phyloP scores from a whole-genome alignment of 2,329 filamentous ascomycete genomes.

The Pseudogymnoascus verrucosus region DNA sequence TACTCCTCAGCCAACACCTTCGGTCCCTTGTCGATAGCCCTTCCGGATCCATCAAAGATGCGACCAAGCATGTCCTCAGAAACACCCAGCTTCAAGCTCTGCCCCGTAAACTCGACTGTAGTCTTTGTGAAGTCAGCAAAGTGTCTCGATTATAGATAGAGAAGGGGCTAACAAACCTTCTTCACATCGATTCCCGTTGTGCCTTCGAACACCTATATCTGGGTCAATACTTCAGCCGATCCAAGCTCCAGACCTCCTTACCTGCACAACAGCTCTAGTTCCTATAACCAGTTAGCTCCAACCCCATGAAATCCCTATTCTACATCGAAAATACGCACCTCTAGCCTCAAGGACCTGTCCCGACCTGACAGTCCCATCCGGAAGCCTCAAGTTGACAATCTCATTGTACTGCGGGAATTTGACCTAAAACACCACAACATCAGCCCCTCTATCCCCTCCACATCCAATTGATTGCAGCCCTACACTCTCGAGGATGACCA shows the following conservation, averaged over 20 bases:
- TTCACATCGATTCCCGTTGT: conserved; percentile 97
- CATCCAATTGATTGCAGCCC: background rate
- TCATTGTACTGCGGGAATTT: conserved; percentile 98
- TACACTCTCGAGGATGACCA: conserved; percentile 96
- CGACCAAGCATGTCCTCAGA: conserved; percentile 99
- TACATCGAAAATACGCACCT: conserved; percentile 50
- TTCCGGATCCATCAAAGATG: conserved; percentile 96
- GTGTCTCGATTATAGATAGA: background rate
- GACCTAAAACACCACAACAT: conserved; percentile 50
- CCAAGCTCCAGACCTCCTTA: conserved; percentile 34
- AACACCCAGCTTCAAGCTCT: conserved; percentile 96
- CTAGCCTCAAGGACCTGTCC: conserved; percentile 96
- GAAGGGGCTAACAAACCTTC: conserved; percentile 53
- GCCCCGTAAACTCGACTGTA: conserved; percentile 92
- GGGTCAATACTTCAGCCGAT: conserved; percentile 22
- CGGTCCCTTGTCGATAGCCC: conserved; percentile 97
- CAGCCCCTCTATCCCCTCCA: background rate
- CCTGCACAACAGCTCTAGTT: conserved; percentile 90
- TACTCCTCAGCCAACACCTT: conserved; percentile 98
- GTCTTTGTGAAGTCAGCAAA: conserved; percentile 48
- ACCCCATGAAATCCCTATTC: background rate
- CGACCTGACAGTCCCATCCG: conserved; percentile 87
- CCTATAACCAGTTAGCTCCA: conserved; percentile 43
- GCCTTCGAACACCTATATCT: conserved; percentile 82
- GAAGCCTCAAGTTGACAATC: conserved; percentile 91